A percentile compares a stretch with the other conserved stretches of the same genome.
Evolutionary conservation across 331 rosid genomes (phyloP).

Genomic region (Rhamnella rubrinervis): DNA sequence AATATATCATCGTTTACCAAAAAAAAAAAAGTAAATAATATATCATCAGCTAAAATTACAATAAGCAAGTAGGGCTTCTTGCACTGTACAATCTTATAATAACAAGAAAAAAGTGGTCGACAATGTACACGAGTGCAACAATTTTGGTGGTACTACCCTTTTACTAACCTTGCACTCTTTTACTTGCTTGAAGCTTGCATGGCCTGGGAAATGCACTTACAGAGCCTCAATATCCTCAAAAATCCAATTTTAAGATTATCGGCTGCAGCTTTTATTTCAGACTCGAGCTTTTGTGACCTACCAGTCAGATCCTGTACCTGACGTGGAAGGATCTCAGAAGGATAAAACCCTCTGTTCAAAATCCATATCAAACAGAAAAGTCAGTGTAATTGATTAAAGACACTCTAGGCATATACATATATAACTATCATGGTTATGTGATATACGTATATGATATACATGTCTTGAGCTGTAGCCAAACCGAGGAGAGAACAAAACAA

Average conservation of each 20-base stretch:
- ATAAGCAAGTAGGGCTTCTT: too few relatives aligned
- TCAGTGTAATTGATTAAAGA: not conserved
- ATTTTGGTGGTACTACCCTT: too few relatives aligned
- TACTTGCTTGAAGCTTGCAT: slow-evolving; percentile 34
- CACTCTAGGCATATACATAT: not conserved
- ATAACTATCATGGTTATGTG: too few relatives aligned
- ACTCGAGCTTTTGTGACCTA: slow-evolving; percentile 27
- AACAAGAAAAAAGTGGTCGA: too few relatives aligned
- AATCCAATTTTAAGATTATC: slow-evolving; percentile 46
- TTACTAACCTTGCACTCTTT: not conserved
- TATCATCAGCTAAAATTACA: too few relatives aligned
- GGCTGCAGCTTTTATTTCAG: slow-evolving; percentile 48
- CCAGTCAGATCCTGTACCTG: slow-evolving; percentile 32
- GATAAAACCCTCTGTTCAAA: slow-evolving; percentile 76
- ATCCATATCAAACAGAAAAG: slow-evolving; percentile 25
- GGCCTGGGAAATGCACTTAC: slow-evolving; percentile 51
- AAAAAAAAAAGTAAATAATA: too few relatives aligned
- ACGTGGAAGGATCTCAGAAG: slow-evolving; percentile 66
- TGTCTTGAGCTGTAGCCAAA: slow-evolving; percentile 4
- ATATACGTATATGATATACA: too few relatives aligned
- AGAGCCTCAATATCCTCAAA: slow-evolving; percentile 64
- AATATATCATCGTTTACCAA: too few relatives aligned
- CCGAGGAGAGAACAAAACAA: not conserved
- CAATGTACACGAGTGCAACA: too few relatives aligned
- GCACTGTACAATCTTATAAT: too few relatives aligned